These are phyloP conservation scores for Nannochloropsis oceanica DNA, from an alignment of 108 stramenopile genomes.

Conservation along the genomic window DNA sequence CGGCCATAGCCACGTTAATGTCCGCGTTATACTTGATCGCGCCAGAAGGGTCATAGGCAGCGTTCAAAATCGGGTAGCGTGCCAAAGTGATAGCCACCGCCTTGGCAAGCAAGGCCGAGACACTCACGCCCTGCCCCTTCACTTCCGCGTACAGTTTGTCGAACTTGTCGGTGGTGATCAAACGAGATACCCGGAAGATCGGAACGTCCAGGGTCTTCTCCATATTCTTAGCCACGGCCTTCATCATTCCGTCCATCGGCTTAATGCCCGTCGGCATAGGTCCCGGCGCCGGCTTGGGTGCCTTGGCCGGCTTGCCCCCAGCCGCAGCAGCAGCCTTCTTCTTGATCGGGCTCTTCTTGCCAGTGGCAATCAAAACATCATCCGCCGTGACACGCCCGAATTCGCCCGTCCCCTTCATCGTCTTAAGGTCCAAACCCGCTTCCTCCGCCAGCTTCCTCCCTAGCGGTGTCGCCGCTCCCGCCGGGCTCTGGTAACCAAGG, in stretches of 20 bases:
- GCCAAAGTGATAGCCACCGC: conserved; percentile 78
- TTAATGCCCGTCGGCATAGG: conserved; percentile 54
- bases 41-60: conserved; percentile 58
- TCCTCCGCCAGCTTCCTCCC: conserved; percentile 44
- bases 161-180: conserved; percentile 77
- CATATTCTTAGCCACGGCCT: conserved; percentile 94
- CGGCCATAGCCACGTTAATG: conserved; percentile 96
- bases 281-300: not conserved
- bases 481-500: conserved; percentile 50
- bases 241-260: conserved; percentile 89
- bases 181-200: conserved; percentile 77
- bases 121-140: conserved; percentile 79
- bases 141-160: conserved; percentile 74
- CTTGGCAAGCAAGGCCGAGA: conserved; percentile 83
- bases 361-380: conserved; percentile 72
- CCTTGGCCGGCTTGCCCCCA: conserved; percentile 35
- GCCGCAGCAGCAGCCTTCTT: conserved; percentile 41
- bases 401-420: conserved; percentile 65
- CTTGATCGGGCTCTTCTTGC: conserved; percentile 63
- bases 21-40: conserved; percentile 63
- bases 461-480: conserved; percentile 35
- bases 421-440: conserved; percentile 62
- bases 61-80: conserved; percentile 87
- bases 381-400: conserved; percentile 82
- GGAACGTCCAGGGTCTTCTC: conserved; percentile 71